phyloP scores from a whole-genome alignment of 2,329 filamentous ascomycete species.

The Colletotrichum sp. region DNA sequence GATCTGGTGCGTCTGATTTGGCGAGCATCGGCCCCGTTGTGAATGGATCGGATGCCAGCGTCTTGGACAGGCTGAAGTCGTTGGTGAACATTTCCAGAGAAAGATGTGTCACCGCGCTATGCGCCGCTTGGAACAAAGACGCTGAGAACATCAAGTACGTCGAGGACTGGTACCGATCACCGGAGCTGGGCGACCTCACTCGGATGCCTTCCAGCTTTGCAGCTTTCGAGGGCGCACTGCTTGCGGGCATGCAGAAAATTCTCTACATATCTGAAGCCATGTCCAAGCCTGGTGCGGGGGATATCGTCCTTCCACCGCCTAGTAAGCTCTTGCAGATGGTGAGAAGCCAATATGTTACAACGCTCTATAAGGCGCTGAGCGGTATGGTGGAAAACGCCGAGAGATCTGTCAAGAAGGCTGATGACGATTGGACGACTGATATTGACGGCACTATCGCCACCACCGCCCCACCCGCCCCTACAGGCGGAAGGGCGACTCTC shows the following conservation, averaged over 20 bases:
- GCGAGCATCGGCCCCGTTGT: constrained; percentile 73
- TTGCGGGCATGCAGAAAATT: constrained; percentile 92
- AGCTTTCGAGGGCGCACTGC: constrained; percentile 80
- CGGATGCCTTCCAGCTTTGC: constrained; percentile 88
- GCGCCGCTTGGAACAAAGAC: constrained; percentile 90
- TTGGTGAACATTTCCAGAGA: constrained; percentile 83
- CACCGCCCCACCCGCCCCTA: constrained; percentile 35
- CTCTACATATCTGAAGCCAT: constrained; percentile 89
- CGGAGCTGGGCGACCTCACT: constrained; percentile 84
- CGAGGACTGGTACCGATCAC: constrained; percentile 89
- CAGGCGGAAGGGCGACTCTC: constrained; percentile 50
- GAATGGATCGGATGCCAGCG: constrained; percentile 52
- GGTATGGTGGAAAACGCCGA: constrained; percentile 98
- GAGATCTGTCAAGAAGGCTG: constrained; percentile 67
- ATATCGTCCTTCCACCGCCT: constrained; percentile 84
- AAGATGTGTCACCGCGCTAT: constrained; percentile 82
- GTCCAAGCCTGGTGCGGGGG: constrained; percentile 71
- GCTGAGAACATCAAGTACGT: constrained; percentile 90
- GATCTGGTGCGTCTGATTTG: constrained; percentile 87
- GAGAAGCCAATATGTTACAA: constrained; percentile 88
- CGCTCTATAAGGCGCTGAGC: constrained; percentile 90
- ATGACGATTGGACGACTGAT: constrained; percentile 64
- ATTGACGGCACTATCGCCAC: constrained; percentile 43
- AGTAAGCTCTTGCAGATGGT: constrained; percentile 91
- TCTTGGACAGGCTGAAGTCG: constrained; percentile 73